Conservation (phyloP, 352 stramenopile species). For the Thalassiosira mediterranea region DNA sequence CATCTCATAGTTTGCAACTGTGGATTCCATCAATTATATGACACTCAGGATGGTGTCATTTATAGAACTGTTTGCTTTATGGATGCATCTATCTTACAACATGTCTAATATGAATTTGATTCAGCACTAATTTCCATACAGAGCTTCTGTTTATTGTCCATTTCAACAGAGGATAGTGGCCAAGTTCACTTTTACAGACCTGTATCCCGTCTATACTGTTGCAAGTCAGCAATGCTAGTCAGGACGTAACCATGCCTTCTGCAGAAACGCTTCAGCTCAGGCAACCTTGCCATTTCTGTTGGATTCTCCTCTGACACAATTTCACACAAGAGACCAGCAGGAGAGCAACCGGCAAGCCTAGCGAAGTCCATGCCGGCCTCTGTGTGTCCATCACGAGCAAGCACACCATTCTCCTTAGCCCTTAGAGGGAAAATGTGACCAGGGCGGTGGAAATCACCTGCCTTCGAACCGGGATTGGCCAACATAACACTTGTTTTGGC, state of each 20-base stretch:
- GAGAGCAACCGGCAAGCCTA: constrained; percentile 88
- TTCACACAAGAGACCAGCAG: constrained; percentile 89
- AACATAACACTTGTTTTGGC: constrained; percentile 92
- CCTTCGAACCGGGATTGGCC: constrained; percentile 80
- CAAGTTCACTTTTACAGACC: constrained; percentile 40
- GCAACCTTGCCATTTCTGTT: constrained; percentile 85
- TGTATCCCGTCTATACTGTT: constrained; percentile 90
- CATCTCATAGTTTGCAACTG: too few relatives aligned
- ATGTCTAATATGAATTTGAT: too few relatives aligned
- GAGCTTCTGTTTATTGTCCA: too few relatives aligned
- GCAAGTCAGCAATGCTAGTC: constrained; percentile 97
- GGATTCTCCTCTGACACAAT: constrained; percentile 89
- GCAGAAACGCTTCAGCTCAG: constrained; percentile 90
- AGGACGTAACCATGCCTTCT: constrained; percentile 90
- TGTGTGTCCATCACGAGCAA: constrained; percentile 92
- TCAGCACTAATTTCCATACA: too few relatives aligned
- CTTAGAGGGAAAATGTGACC: constrained; percentile 89
- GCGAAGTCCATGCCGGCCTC: constrained; percentile 96
- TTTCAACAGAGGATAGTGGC: too few relatives aligned
- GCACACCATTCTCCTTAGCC: constrained; percentile 82
- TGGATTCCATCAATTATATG: too few relatives aligned
- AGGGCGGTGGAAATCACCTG: constrained; percentile 83
- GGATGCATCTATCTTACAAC: too few relatives aligned
- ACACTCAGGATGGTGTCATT: too few relatives aligned
- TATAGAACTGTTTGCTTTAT: too few relatives aligned